Conservation (phyloP, 371 early-diverging fungal species). For the Mucor circinelloides region DNA sequence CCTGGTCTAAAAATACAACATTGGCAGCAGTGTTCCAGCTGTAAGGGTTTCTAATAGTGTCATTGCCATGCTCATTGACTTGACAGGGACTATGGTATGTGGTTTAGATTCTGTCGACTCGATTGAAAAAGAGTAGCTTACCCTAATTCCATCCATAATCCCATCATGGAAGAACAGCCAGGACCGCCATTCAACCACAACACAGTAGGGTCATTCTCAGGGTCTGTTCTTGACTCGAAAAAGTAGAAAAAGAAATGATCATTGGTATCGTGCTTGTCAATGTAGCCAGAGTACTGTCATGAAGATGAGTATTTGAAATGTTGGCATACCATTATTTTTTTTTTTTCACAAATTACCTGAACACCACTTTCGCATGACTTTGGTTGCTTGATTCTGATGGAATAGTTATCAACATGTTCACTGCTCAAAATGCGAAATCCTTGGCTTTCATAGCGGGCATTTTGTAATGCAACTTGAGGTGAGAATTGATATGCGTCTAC, state of each 20-base stretch:
- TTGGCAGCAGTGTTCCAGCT: conserved; percentile 87
- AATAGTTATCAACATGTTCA: conserved; percentile 20
- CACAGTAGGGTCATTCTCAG: conserved; percentile 74
- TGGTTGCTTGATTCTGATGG: conserved; percentile 34
- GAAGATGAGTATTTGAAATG: neutral
- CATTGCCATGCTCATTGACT: conserved; percentile 58
- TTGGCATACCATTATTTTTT: neutral
- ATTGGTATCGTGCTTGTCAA: conserved; percentile 37
- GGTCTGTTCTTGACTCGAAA: conserved; percentile 81
- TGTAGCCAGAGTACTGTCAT: conserved; percentile 35
- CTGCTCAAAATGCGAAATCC: conserved; percentile 12
- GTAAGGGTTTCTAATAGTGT: conserved; percentile 58
- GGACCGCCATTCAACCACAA: conserved; percentile 90
- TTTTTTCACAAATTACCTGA: conserved; percentile 16
- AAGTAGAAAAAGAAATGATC: conserved; percentile 85
- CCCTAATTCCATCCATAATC: conserved; percentile 83
- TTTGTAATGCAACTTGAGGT: neutral
- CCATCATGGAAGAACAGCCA: conserved; percentile 81
- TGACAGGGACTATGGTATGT: conserved; percentile 58
- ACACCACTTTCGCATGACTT: conserved; percentile 31
- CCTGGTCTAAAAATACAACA: conserved; percentile 83
- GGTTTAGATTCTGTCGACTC: no score
- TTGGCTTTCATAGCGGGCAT: conserved; percentile 5
- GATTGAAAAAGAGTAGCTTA: neutral
- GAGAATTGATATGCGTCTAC: neutral